Evolutionary conservation across 176 grass and related monocot genomes (phyloP), one percentile per base, ranked within the genome.

Genomic region (Saccharum officinarum): DNA sequence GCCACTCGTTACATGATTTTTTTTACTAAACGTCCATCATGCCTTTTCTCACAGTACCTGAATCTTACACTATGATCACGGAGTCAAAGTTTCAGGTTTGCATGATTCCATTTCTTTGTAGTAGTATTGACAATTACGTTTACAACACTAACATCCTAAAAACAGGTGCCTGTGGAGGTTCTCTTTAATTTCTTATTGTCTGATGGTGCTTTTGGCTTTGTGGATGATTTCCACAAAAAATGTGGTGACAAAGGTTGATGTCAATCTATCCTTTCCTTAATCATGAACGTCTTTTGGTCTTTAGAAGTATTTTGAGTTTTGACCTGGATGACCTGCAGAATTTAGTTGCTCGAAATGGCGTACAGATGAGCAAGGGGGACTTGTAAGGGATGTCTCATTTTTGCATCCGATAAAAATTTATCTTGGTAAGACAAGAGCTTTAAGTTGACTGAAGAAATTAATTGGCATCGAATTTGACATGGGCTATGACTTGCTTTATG

Each of bases 321-420:
- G 15, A 83, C 75, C 10, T 90, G 81, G 49, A 75, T 86, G 50
- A 50, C 17, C 63, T 88, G 88, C 92, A 99, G 97, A 99, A 73
- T 92, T 99, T 55, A 60, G 79, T 76, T 93, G 92, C 76, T 89
- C 92, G 83, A 85, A 80, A 52, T 99, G 97, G 97, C 78, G 76
- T 74, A 80, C 66, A 65, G 81, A 97, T 49, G 88, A 88, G 42
- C 92, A 91, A 81, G 88, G 86, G 79, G 86, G 78, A 83, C 62
- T 92, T 76, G 82, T 84, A 74, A 91, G 97, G 69, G 89, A 92
- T 82, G 81, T 99, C 75, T 94, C 94, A 60, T 96, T 99, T 85
- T 86, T 94, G 82, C 97, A 99, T 91, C 97, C 97, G 70, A 92
- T 99, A 76, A 99, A 97, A 92, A 86, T 97, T 67, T 97, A 92